Evolutionary conservation across 192 early-diverging fungal genomes (phyloP).

Genomic region (Podila horticola): DNA sequence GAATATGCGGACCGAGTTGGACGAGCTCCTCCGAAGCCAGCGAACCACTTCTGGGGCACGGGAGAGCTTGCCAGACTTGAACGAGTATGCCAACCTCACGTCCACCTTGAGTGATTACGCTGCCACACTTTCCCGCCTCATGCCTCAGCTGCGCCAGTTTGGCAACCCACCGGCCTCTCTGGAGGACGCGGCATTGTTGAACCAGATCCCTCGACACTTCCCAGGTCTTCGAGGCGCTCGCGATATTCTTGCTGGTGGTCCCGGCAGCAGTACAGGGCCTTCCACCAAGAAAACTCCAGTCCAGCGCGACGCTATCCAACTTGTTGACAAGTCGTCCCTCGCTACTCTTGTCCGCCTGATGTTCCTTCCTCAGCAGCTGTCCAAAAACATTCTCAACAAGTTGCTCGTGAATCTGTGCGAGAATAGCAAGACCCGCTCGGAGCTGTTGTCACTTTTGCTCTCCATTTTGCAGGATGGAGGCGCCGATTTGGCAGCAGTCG

Average conservation of each 20-base stretch:
- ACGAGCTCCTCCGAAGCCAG: constrained; percentile 68
- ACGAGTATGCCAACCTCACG: not conserved
- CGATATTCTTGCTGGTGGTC: constrained; percentile 33
- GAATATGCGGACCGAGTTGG: constrained; percentile 90
- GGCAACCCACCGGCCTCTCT: constrained; percentile 54
- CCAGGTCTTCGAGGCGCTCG: constrained; percentile 52
- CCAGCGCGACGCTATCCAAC: constrained; percentile 76
- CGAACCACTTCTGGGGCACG: constrained; percentile 13
- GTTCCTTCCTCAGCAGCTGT: constrained; percentile 86
- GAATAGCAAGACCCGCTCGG: constrained; percentile 85
- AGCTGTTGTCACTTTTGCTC: constrained; percentile 88
- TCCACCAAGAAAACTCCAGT: constrained; percentile 49
- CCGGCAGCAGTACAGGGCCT: constrained; percentile 8
- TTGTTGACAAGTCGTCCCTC: constrained; percentile 85
- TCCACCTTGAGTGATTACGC: constrained; percentile 57
- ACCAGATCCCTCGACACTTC: constrained; percentile 24
- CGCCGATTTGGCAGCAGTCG: constrained; percentile 77
- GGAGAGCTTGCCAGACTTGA: not conserved
- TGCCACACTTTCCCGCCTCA: constrained; percentile 62
- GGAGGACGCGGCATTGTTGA: constrained; percentile 60
- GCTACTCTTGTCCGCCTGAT: constrained; percentile 87
- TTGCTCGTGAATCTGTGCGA: constrained; percentile 88
- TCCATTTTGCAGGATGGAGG: constrained; percentile 87
- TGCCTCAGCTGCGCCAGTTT: constrained; percentile 63
- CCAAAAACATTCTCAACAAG: constrained; percentile 69